Evolutionary conservation across 1,284 basidiomycete genomes (phyloP), one percentile per base, ranked within the genome.

Genomic region (Cutaneotrichosporon sp.): DNA sequence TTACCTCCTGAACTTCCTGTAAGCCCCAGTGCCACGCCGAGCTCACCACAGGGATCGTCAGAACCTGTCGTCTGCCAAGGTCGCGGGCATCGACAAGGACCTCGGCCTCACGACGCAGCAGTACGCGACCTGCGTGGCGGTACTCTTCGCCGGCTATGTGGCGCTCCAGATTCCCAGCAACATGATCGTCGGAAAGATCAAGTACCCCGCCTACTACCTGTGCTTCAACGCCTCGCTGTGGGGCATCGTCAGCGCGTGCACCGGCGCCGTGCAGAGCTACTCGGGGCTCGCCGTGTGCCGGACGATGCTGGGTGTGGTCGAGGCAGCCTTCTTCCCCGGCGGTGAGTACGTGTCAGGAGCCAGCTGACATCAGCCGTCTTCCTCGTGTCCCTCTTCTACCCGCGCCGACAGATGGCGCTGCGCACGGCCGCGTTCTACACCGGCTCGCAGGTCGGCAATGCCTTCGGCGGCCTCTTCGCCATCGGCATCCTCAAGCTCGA

Each of bases 111-210:
- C 71, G 2, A 68, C 72, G 2, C 64, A 65, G 11, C 62, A 80
- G 45, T 80, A 77, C 68, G 67, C 69, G 20, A 80, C 79, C 1
- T 70, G 72, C 13, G 72, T 82, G 2, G 74, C 78, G 5, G 72
- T 82, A 33, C 72, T 82, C 2, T 82, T 77, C 56, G 81, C 69
- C 18, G 72, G 70, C 27, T 75, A 71, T 57, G 70, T 74, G 46
- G 56, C 69, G 7, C 66, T 75, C 22, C 76, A 76, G 54, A 59
- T 77, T 31, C 73, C 73, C 11, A 71, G 69, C 31, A 77, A 77
- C 66, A 77, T 78, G 69, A 53, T 78, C 33, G 54, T 56, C 7
- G 49, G 58, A 34, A 63, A 62, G 55, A 54, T 66, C 25, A n/a
- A 20, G 22, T 36, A 45, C 43, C 59, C 59, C 3, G 59, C 54